These are phyloP conservation scores for Syncephalastrum sp. DNA, from an alignment of 371 early-diverging fungal genomes.

Conservation along the genomic window DNA sequence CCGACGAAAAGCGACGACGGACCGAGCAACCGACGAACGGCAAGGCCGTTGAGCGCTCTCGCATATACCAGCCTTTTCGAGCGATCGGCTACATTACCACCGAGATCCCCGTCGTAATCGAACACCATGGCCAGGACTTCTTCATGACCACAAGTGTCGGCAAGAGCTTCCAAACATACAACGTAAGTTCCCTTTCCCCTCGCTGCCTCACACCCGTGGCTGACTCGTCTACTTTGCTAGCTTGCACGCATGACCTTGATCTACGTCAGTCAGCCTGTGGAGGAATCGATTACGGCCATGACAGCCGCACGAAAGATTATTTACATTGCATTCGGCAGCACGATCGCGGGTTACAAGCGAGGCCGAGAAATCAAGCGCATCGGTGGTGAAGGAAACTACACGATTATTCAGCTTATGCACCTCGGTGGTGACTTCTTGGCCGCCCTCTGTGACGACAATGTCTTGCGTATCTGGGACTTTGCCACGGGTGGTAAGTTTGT, in stretches of 20 bases:
- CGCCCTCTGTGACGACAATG: slow-evolving; percentile 80
- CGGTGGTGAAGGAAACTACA: slow-evolving; percentile 29
- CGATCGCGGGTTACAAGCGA: slow-evolving; percentile 67
- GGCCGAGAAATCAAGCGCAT: slow-evolving; percentile 63
- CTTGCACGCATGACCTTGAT: slow-evolving; percentile 39
- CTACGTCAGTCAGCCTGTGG: slow-evolving; percentile 69
- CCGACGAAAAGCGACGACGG: slow-evolving; percentile 17
- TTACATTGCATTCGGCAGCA: slow-evolving; percentile 71
- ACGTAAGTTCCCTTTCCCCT: slow-evolving; percentile 34
- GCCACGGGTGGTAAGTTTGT: slow-evolving; percentile 58
- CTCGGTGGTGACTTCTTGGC: slow-evolving; percentile 74
- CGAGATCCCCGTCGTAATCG: slow-evolving; percentile 76
- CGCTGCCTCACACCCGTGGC: neutral
- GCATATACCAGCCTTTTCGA: slow-evolving; percentile 82
- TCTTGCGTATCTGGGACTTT: slow-evolving; percentile 76
- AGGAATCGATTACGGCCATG: slow-evolving; percentile 73
- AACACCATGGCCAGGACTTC: slow-evolving; percentile 74
- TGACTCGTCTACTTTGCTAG: slow-evolving; percentile 15
- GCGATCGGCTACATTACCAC: slow-evolving; percentile 89
- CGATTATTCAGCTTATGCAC: slow-evolving; percentile 52
- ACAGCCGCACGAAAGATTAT: slow-evolving; percentile 69
- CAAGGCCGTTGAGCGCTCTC: slow-evolving; percentile 32
- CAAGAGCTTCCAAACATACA: slow-evolving; percentile 84
- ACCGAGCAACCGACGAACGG: slow-evolving; percentile 11
- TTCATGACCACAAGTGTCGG: slow-evolving; percentile 87